These are phyloP conservation scores for Withania somnifera DNA, from an alignment of 305 asterid species.

Conservation along the genomic window DNA sequence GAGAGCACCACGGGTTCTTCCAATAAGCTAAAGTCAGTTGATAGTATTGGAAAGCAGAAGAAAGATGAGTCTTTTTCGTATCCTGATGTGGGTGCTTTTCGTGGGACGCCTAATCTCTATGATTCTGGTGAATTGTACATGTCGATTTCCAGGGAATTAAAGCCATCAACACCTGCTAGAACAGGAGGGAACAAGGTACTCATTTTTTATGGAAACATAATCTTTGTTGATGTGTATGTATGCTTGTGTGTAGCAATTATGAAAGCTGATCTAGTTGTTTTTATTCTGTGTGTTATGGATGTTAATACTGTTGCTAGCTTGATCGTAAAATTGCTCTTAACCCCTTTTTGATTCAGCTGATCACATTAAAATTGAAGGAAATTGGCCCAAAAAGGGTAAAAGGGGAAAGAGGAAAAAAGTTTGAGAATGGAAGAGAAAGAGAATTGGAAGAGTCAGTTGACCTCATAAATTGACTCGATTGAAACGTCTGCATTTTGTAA, in stretches of 20 bases:
- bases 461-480: background rate
- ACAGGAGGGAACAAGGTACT: constrained; percentile 48
- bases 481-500: background rate
- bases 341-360: background rate
- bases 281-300: background rate
- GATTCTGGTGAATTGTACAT: constrained; percentile 34
- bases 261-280: background rate
- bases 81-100: constrained; percentile 19
- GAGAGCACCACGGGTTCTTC: constrained; percentile 56
- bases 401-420: no score
- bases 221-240: background rate
- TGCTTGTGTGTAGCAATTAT: background rate
- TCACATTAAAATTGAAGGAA: background rate
- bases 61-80: constrained; percentile 32
- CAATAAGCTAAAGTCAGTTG: constrained; percentile 50
- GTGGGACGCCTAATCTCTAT: constrained; percentile 17
- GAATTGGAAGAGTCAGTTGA: background rate
- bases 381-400: no score
- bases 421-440: background rate
- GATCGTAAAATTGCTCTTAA: background rate
- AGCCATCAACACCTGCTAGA: constrained; percentile 32
- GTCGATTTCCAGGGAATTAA: constrained; percentile 25
- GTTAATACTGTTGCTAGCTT: background rate
- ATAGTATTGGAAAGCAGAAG: constrained; percentile 35
- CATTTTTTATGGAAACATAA: background rate